These are phyloP conservation scores for Pulveroboletus sp. DNA, from an alignment of 768 basidiomycete genomes.

Conservation along the genomic window DNA sequence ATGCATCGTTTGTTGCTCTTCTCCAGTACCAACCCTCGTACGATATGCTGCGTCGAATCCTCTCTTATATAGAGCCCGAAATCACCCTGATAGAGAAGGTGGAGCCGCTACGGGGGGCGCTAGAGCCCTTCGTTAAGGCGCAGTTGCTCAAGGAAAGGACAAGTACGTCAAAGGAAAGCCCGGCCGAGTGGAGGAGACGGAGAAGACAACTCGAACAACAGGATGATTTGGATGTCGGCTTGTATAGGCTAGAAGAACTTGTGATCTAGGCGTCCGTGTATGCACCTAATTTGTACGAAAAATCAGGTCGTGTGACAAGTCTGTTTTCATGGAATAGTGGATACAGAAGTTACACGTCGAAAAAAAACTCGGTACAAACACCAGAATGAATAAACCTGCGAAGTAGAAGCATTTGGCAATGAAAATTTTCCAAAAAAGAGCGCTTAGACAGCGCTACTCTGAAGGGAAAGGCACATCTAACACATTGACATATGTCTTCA, in stretches of 20 bases:
- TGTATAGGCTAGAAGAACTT: conserved; percentile 75
- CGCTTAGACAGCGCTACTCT: too few species aligned
- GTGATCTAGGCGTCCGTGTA: conserved; percentile 36
- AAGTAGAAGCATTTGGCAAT: too few species aligned
- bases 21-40: conserved; percentile 65
- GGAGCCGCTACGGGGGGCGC: conserved; percentile 55
- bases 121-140: conserved; percentile 61
- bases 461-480: too few species aligned
- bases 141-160: conserved; percentile 49
- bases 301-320: too few species aligned
- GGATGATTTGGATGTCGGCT: conserved; percentile 51
- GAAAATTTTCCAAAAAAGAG: too few species aligned
- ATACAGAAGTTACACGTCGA: too few species aligned
- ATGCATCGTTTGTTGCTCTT: conserved; percentile 67
- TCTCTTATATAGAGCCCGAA: conserved; percentile 54
- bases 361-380: too few species aligned
- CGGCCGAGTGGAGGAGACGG: conserved; percentile 50
- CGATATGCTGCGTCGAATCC: conserved; percentile 45
- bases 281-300: too few species aligned
- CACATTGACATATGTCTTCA: too few species aligned
- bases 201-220: conserved; percentile 53
- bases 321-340: too few species aligned
- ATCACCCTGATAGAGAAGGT: conserved; percentile 47
- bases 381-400: too few species aligned
- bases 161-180: conserved; percentile 30